Conservation (phyloP, 306 rosid species). For the Cicer judaicum region DNA sequence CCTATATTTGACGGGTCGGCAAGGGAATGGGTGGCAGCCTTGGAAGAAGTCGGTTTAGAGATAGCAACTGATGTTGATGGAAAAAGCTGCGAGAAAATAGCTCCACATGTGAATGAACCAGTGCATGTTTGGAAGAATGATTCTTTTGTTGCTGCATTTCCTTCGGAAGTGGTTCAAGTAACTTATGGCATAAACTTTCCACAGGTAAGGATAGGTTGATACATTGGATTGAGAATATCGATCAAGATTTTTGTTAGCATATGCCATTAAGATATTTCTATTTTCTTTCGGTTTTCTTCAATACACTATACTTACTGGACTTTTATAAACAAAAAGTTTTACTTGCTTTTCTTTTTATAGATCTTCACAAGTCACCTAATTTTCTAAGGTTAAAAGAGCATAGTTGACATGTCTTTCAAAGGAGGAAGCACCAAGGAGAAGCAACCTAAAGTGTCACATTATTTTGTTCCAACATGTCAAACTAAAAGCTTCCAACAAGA, state of each 20-base stretch:
- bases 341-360: neutral
- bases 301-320: slow-evolving; percentile 3
- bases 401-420: slow-evolving; percentile 4
- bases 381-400: slow-evolving; percentile 5
- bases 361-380: neutral
- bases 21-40: slow-evolving; percentile 77
- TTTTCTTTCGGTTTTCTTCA: slow-evolving; percentile 14
- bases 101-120: slow-evolving; percentile 74
- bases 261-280: slow-evolving; percentile 13
- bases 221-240: slow-evolving; percentile 33
- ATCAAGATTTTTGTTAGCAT: slow-evolving; percentile 21
- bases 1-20: slow-evolving; percentile 96
- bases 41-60: slow-evolving; percentile 69
- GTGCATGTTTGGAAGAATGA: slow-evolving; percentile 68
- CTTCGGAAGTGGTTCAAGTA: slow-evolving; percentile 59
- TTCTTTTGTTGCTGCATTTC: slow-evolving; percentile 81
- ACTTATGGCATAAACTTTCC: slow-evolving; percentile 81
- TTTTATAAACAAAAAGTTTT: neutral
- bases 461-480: neutral
- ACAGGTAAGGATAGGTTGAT: slow-evolving; percentile 60
- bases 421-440: neutral
- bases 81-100: slow-evolving; percentile 62
- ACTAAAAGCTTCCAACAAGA: neutral
- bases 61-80: slow-evolving; percentile 65
- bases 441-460: neutral